A percentile compares a stretch with the other conserved stretches of the same genome.
phyloP scores from a whole-genome alignment of 1,284 basidiomycete species.

The Leccinum subfulvum region DNA sequence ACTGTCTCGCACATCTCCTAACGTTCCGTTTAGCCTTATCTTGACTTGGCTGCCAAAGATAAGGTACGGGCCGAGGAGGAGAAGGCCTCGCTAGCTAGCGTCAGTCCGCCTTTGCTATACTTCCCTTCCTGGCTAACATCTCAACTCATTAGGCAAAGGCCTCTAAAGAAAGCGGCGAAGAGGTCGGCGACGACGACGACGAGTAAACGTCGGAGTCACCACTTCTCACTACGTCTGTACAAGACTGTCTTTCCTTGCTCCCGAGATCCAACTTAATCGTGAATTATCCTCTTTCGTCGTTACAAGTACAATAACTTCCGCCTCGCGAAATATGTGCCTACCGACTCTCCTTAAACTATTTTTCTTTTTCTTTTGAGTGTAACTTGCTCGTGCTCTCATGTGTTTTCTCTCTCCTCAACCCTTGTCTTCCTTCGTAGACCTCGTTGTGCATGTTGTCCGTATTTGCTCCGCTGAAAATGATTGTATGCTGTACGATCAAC shows the following conservation, averaged over 20 bases:
- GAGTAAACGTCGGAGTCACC: slow-evolving; percentile 31
- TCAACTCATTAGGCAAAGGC: slow-evolving; percentile 16
- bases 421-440: slow-evolving; percentile 20
- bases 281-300: slow-evolving; percentile 7
- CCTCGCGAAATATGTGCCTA: slow-evolving; percentile 32
- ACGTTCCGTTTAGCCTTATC: slow-evolving; percentile 76
- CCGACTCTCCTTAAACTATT: slow-evolving; percentile 18
- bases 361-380: slow-evolving; percentile 10
- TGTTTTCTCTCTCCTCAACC: slow-evolving; percentile 17
- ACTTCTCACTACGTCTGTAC: slow-evolving; percentile 7
- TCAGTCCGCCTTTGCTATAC: slow-evolving; percentile 33
- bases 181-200: slow-evolving; percentile 58
- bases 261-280: slow-evolving; percentile 21
- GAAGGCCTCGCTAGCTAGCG: slow-evolving; percentile 75
- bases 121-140: neutral
- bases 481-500: slow-evolving; percentile 32
- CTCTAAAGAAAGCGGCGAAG: slow-evolving; percentile 59
- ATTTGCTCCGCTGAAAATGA: slow-evolving; percentile 31
- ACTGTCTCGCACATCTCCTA: neutral
- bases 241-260: slow-evolving; percentile 14
- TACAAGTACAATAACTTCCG: slow-evolving; percentile 26
- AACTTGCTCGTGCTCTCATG: slow-evolving; percentile 30
- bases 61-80: slow-evolving; percentile 83
- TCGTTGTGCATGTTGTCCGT: slow-evolving; percentile 31
- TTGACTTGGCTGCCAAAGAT: slow-evolving; percentile 83